phyloP scores from a whole-genome alignment of 495 filamentous ascomycete species.

The Hypomontagnella monticulosa region DNA sequence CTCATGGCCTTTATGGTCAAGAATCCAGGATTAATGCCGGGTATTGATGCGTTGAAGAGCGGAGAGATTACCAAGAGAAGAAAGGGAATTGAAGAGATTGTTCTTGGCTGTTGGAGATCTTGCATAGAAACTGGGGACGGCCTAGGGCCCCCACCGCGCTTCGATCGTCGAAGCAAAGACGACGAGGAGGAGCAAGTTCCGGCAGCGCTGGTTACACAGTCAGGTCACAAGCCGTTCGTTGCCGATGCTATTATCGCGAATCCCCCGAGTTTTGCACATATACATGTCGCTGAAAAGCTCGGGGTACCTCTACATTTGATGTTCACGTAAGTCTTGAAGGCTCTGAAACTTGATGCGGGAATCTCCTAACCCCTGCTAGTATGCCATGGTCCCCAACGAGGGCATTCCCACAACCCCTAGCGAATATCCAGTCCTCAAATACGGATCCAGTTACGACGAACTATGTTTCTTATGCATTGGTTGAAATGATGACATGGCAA shows the following conservation, averaged over 20 bases:
- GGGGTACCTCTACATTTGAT: slow-evolving; percentile 83
- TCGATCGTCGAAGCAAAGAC: slow-evolving; percentile 31
- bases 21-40: slow-evolving; percentile 81
- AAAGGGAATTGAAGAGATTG: slow-evolving; percentile 72
- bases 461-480: slow-evolving; percentile 76
- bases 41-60: slow-evolving; percentile 69
- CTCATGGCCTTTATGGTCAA: slow-evolving; percentile 91
- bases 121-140: slow-evolving; percentile 68
- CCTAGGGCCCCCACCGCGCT: slow-evolving; percentile 52
- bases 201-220: background rate
- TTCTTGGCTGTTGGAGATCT: slow-evolving; percentile 82
- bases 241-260: slow-evolving; percentile 87
- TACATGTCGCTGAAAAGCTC: slow-evolving; percentile 83
- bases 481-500: slow-evolving; percentile 86
- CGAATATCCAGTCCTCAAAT: slow-evolving; percentile 71
- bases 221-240: slow-evolving; percentile 68
- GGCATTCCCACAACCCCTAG: slow-evolving; percentile 76
- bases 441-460: slow-evolving; percentile 70
- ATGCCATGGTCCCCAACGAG: slow-evolving; percentile 74
- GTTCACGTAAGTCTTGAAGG: slow-evolving; percentile 75
- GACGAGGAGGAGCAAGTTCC: slow-evolving; percentile 14
- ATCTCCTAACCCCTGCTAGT: slow-evolving; percentile 61
- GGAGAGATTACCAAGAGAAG: slow-evolving; percentile 75
- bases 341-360: slow-evolving; percentile 61
- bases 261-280: slow-evolving; percentile 81